Percentiles rank a stretch among this genome's conserved stretches.
Conservation (phyloP, 108 stramenopile species). For the Cyclostephanos invisitatus region DNA sequence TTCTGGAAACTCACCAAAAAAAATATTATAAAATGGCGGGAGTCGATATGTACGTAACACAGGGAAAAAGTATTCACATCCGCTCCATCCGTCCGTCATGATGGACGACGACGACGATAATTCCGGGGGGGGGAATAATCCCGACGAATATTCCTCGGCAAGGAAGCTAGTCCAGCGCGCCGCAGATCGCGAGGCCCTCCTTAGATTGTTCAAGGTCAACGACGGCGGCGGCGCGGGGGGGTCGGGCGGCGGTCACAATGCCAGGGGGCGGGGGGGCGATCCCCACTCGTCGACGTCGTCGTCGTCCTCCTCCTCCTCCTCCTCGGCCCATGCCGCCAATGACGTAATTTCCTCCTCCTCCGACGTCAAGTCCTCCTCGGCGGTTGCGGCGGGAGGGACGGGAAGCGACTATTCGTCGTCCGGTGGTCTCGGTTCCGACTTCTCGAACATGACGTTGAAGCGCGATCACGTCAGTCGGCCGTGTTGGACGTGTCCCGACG, state of each 20-base stretch:
- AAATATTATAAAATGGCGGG: no score
- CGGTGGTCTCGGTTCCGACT: slow-evolving; percentile 66
- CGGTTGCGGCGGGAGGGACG: no score
- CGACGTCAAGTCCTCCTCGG: no score
- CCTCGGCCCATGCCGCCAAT: slow-evolving; percentile 2
- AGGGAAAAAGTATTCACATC: no score
- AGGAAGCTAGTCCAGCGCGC: slow-evolving; percentile 80
- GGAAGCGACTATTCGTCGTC: neutral
- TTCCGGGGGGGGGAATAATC: slow-evolving; percentile 12
- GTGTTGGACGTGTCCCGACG: slow-evolving; percentile 88
- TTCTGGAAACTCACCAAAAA: no score
- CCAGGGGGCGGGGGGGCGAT: no score
- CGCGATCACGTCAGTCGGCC: slow-evolving; percentile 83
- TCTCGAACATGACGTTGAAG: slow-evolving; percentile 76
- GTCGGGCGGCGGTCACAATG: no score
- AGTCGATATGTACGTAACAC: no score
- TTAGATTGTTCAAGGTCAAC: slow-evolving; percentile 27
- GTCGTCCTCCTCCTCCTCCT: neutral
- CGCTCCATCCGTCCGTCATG: no score
- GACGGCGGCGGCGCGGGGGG: neutral
- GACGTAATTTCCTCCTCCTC: no score
- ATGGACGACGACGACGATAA: slow-evolving; percentile 24
- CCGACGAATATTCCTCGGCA: slow-evolving; percentile 79
- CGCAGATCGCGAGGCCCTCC: slow-evolving; percentile 73
- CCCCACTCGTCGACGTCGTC: neutral